Percentiles rank a stretch among this genome's conserved stretches.
These are phyloP conservation scores for Amanita subjunquillea DNA, from an alignment of 768 basidiomycete species.

Conservation along the genomic window DNA sequence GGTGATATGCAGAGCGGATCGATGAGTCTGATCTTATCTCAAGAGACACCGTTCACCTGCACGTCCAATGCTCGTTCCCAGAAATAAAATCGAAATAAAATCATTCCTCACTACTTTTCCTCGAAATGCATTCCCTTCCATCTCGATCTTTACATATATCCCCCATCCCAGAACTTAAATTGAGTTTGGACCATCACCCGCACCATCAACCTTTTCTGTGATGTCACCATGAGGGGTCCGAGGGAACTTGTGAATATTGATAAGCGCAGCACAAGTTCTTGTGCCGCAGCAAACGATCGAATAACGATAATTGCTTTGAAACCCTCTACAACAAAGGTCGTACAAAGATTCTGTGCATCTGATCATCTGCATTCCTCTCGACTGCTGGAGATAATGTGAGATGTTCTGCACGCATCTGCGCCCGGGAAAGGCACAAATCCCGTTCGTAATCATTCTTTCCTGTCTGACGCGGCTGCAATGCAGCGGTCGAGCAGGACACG, in stretches of 20 bases:
- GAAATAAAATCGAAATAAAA: conserved; percentile 31
- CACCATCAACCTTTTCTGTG: conserved; percentile 59
- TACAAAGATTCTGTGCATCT: conserved; percentile 38
- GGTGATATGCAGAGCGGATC: conserved; percentile 6
- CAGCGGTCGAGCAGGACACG: conserved; percentile 46
- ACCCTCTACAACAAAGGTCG: conserved; percentile 36
- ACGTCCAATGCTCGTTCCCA: conserved; percentile 54
- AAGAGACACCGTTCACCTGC: conserved; percentile 20
- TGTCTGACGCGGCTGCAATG: conserved; percentile 37
- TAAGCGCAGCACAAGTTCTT: conserved; percentile 33
- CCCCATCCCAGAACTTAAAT: conserved; percentile 30
- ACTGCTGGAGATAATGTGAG: conserved; percentile 44
- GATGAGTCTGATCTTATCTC: background rate
- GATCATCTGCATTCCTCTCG: conserved; percentile 43
- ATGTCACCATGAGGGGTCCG: conserved; percentile 45
- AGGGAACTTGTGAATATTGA: conserved; percentile 47
- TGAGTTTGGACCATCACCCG: conserved; percentile 31
- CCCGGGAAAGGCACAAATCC: conserved; percentile 39
- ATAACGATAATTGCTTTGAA: conserved; percentile 40
- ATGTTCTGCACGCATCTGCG: conserved; percentile 47
- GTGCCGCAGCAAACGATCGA: conserved; percentile 39
- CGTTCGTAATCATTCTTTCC: conserved; percentile 39
- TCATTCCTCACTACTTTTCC: conserved; percentile 50
- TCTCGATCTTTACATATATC: conserved; percentile 47
- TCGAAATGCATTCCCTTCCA: conserved; percentile 24